Percentiles rank a stretch among this genome's conserved stretches.
These are phyloP conservation scores for Ceratopteris richardii DNA, from an alignment of 75 land plant species.

Conservation along the genomic window DNA sequence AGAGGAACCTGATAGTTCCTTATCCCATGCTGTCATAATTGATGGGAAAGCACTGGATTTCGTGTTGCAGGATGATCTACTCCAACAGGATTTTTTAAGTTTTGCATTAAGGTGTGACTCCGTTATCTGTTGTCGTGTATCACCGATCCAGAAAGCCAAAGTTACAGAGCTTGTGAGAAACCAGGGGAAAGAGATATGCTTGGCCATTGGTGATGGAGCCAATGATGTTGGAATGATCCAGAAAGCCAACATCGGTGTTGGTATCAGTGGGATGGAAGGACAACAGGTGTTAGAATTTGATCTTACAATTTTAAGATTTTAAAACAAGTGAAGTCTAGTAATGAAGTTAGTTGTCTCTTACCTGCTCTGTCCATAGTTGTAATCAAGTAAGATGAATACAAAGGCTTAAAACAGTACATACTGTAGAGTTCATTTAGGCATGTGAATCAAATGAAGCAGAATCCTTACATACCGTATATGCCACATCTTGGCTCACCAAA, in stretches of 20 bases:
- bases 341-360: no score
- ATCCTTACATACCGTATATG: no score
- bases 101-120: constrained; percentile 34
- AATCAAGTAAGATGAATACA: no score
- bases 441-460: no score
- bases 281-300: constrained; percentile 28
- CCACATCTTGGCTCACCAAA: no score
- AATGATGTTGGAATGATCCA: constrained; percentile 59
- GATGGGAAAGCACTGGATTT: constrained; percentile 37
- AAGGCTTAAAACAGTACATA: no score
- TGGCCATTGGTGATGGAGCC: constrained; percentile 49
- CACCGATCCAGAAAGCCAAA: constrained; percentile 38
- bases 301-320: no score
- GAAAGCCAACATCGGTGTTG: constrained; percentile 48
- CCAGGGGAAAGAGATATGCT: constrained; percentile 31
- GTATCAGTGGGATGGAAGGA: constrained; percentile 46
- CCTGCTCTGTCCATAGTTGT: no score
- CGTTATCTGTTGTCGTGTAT: constrained; percentile 42
- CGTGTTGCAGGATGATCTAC: constrained; percentile 22
- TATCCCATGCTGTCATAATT: constrained; percentile 27
- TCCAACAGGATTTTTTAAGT: constrained; percentile 22
- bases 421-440: no score
- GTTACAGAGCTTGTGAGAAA: constrained; percentile 31
- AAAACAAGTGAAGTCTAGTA: no score
- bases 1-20: constrained; percentile 1